Evolutionary conservation across 768 basidiomycete genomes (phyloP), one percentile per base, ranked within the genome.

Genomic region (Trametopsis cervina): DNA sequence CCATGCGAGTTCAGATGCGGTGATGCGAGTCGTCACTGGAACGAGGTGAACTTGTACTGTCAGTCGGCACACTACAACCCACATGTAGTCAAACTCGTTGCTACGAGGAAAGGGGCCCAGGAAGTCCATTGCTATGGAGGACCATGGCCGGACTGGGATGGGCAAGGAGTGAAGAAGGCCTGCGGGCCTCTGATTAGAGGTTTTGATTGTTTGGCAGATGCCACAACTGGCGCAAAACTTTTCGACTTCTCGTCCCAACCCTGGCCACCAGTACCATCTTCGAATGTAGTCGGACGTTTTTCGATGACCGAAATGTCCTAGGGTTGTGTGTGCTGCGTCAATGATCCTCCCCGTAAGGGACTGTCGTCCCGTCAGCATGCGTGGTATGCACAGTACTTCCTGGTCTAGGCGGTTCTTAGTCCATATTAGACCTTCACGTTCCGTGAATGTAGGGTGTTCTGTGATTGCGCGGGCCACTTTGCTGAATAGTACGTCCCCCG

Each of bases 251-350:
- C 50, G 4, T 17, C 39, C 44, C 6, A 63, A 35, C n/a, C 46
- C 33, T 39, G 55, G 49, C 67, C 64, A 72, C 71, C 69, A 72
- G 37, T 58, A 68, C 59, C 60, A 67, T 4, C 57, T 46, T 1
- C 64, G 48, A 0, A 71, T 33, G 37, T 70, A 70, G 0, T 61
- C 57, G 0, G 60, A 20, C n/a, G n/a, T n/a, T n/a, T n/a, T n/a
- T n/a, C n/a, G n/a, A n/a, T n/a, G n/a, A n/a, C n/a, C n/a, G n/a
- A 66, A 62, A 39, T 71, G 69, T 0, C 69, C 70, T 0, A 73
- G 48, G 0, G 57, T 49, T 0, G 9, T 7, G 42, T 72, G 69
- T 0, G 61, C 64, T n/a, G 64, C 51, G 4, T 57, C 52, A 3
- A 66, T 46, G 3, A 65, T 44, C 2, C 66, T 35, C 21, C 58